Evolutionary conservation across 306 rosid genomes (phyloP).

Genomic region (Malus sylvestris): DNA sequence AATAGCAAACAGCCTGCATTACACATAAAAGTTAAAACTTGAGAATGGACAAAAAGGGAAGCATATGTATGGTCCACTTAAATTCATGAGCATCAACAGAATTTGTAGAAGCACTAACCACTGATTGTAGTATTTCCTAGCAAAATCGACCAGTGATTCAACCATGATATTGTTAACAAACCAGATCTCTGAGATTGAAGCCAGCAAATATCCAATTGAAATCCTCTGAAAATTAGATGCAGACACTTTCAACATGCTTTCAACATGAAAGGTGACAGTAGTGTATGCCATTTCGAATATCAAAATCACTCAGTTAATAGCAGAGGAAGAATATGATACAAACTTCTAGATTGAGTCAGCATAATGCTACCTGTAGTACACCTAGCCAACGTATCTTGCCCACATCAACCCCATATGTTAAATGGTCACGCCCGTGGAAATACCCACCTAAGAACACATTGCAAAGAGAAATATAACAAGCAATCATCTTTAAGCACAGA

Average conservation of each 20-base stretch:
- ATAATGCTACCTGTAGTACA: constrained; percentile 40
- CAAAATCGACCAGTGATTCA: constrained; percentile 43
- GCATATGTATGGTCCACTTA: neutral
- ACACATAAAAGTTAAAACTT: constrained; percentile 17
- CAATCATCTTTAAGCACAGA: neutral
- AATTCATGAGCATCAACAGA: neutral
- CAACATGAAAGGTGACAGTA: neutral
- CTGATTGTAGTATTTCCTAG: constrained; percentile 64
- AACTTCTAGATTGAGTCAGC: neutral
- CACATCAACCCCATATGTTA: constrained; percentile 74
- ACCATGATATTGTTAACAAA: constrained; percentile 43
- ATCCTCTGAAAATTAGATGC: constrained; percentile 49
- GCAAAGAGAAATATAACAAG: constrained; percentile 18
- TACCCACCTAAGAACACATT: constrained; percentile 58
- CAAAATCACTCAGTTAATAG: constrained; percentile 6
- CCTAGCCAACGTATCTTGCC: constrained; percentile 65
- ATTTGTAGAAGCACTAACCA: constrained; percentile 47
- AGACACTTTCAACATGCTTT: constrained; percentile 9
- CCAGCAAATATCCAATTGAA: constrained; percentile 69
- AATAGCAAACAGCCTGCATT: constrained; percentile 54
- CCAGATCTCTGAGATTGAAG: constrained; percentile 69
- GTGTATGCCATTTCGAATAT: neutral
- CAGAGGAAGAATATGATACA: constrained; percentile 7
- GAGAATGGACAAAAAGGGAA: constrained; percentile 15
- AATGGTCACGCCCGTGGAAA: constrained; percentile 57